phyloP scores from a whole-genome alignment of 2,329 filamentous ascomycete species.

The Microdochium nivale region DNA sequence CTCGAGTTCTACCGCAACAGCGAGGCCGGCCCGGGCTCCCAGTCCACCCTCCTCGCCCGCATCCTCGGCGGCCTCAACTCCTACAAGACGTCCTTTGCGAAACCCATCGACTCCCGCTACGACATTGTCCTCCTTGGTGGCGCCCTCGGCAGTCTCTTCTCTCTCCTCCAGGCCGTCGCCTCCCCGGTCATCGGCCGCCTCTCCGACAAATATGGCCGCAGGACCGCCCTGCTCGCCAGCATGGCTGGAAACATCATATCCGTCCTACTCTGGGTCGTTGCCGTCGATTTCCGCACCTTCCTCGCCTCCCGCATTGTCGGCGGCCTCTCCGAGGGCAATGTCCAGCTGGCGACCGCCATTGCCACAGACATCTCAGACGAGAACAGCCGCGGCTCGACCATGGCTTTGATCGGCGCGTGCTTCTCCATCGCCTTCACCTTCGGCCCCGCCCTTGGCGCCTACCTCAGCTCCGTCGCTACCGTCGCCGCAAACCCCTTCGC shows the following conservation, averaged over 20 bases:
- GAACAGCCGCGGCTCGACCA: conserved; percentile 74
- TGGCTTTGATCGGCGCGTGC: conserved; percentile 93
- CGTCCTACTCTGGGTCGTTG: conserved; percentile 88
- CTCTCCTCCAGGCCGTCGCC: conserved; percentile 80
- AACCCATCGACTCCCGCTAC: conserved; percentile 90
- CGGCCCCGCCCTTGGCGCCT: conserved; percentile 85
- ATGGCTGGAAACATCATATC: conserved; percentile 92
- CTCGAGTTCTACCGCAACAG: conserved; percentile 91
- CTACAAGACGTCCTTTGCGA: conserved; percentile 89
- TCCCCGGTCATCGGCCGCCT: conserved; percentile 85
- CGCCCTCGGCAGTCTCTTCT: conserved; percentile 86
- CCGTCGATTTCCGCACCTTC: conserved; percentile 92
- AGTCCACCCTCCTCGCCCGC: conserved; percentile 57
- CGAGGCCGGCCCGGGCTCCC: conserved; percentile 47
- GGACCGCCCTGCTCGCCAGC: conserved; percentile 78
- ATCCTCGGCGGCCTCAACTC: conserved; percentile 79
- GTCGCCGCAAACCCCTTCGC: conserved; percentile 90
- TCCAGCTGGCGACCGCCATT: conserved; percentile 92
- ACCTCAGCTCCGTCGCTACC: conserved; percentile 65
- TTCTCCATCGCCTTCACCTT: conserved; percentile 98
- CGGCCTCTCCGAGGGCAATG: conserved; percentile 90
- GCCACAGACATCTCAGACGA: conserved; percentile 93
- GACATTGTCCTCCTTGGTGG: conserved; percentile 94
- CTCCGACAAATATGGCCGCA: conserved; percentile 80
- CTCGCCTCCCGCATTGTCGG: conserved; percentile 88